Conservation (phyloP, 2,329 filamentous ascomycete genomes). For the Myriosclerotinia duriaeana region DNA sequence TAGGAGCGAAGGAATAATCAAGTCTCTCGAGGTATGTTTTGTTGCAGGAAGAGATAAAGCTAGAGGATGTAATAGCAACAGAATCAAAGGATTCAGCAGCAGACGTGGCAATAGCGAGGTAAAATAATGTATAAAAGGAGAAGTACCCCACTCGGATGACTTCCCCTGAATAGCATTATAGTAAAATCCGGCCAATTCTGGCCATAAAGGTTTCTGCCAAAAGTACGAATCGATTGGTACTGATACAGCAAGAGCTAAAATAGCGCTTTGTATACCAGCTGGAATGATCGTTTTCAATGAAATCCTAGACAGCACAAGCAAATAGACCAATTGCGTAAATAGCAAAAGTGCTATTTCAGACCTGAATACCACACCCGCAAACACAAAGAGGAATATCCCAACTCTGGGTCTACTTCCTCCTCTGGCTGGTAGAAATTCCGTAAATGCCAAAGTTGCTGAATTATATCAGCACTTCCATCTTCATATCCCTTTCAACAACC, state of each 20-base stretch:
- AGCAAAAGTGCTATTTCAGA: slow-evolving; percentile 85
- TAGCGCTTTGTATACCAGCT: slow-evolving; percentile 63
- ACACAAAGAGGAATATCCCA: slow-evolving; percentile 71
- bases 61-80: slow-evolving; percentile 52
- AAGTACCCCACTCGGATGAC: slow-evolving; percentile 83
- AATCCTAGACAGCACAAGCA: slow-evolving; percentile 57
- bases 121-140: slow-evolving; percentile 86
- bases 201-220: slow-evolving; percentile 87
- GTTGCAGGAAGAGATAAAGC: slow-evolving; percentile 51
- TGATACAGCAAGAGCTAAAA: slow-evolving; percentile 67
- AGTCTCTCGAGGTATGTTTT: slow-evolving; percentile 45
- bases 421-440: slow-evolving; percentile 47
- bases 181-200: slow-evolving; percentile 83
- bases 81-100: slow-evolving; percentile 73
- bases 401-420: slow-evolving; percentile 41
- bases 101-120: slow-evolving; percentile 77
- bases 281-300: slow-evolving; percentile 59
- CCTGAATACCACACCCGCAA: slow-evolving; percentile 82
- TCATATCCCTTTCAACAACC: neutral
- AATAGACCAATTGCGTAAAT: slow-evolving; percentile 61
- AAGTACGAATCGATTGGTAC: slow-evolving; percentile 86
- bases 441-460: slow-evolving; percentile 63
- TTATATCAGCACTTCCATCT: slow-evolving; percentile 19
- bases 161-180: slow-evolving; percentile 87
- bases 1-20: slow-evolving; percentile 65